Evolutionary conservation across 2,329 filamentous ascomycete species (phyloP), one percentile per base, ranked within the genome.

Genomic region (Colletotrichum sojae): DNA sequence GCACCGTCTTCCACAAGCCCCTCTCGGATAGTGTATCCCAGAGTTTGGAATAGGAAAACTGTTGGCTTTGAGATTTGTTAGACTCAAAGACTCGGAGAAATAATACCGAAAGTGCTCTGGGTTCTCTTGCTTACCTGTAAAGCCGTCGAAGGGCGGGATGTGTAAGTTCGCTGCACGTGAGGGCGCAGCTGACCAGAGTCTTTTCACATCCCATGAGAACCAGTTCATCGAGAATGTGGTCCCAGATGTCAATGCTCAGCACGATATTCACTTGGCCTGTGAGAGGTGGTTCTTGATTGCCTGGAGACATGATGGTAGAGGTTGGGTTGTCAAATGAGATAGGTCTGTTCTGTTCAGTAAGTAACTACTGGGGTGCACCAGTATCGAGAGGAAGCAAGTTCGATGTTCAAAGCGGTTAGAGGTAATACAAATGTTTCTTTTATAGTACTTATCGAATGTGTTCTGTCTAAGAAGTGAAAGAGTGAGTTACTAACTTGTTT

Each of bases 101-200:
- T 31, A 10, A 31, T 9, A 10, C 9, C 1, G 27, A 10, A 18
- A 2, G 10, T 5, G 27, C 22, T 10, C 1, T 4, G n/a, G 31
- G 9, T 4, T 12, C 15, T 36, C 16, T 2, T 15, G 13, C 63
- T 31, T 22, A 63, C 64, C 46, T 25, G 1, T 67, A 67, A n/a
- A 67, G 64, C 6, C 18, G 36, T 45, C 3, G 36, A 15, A 57
- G 46, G 4, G 64, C 64, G 5, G 40, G 13, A n/a, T n/a, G 27
- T 2, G 64, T 49, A 12, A 45, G 15, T 1, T 39, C 52, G 12
- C 13, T 31, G 9, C n/a, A 53, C 6, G 52, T 15, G 16, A 13
- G 45, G 12, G 60, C 60, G 16, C 64, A 64, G 20, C 16, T 53
- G 10, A 39, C 64, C 52, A 63, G 20, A 1, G 55, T 62, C 12